These are phyloP conservation scores for Melastoma candidum DNA, from an alignment of 441 rosid species.

Conservation along the genomic window DNA sequence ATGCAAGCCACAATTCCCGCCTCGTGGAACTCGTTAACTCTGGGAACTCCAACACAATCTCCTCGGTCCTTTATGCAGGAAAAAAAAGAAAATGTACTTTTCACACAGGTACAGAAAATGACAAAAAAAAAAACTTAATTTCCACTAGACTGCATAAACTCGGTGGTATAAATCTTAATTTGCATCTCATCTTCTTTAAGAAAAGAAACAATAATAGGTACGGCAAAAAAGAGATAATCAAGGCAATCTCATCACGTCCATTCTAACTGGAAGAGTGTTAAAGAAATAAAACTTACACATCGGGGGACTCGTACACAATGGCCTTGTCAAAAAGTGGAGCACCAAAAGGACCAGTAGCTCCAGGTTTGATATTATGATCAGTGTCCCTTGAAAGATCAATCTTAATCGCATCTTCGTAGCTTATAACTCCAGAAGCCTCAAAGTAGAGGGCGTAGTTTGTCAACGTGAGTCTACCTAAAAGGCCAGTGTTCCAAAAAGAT, in stretches of 20 bases:
- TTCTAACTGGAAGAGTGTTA: too few relatives aligned
- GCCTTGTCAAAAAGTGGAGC: constrained; percentile 96
- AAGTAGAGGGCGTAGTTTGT: constrained; percentile 92
- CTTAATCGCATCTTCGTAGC: constrained; percentile 73
- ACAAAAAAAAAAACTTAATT: too few relatives aligned
- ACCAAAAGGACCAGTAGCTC: constrained; percentile 93
- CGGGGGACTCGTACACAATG: constrained; percentile 56
- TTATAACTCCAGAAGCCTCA: constrained; percentile 68
- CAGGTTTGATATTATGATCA: constrained; percentile 44
- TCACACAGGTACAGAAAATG: constrained; percentile 1
- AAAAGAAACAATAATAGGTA: too few relatives aligned
- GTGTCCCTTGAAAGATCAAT: constrained; percentile 57
- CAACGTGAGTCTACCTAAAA: constrained; percentile 77
- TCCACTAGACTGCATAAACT: too few relatives aligned
- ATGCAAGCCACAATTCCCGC: constrained; percentile 82
- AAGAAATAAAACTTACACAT: constrained; percentile 40
- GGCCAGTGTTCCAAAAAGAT: constrained; percentile 5
- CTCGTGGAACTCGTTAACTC: constrained; percentile 95
- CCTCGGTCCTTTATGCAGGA: constrained; percentile 51
- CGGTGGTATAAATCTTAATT: too few relatives aligned
- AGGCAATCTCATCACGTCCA: too few relatives aligned
- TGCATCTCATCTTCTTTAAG: too few relatives aligned
- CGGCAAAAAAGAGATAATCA: too few relatives aligned
- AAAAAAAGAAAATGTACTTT: not conserved
- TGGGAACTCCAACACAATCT: constrained; percentile 81